These are phyloP conservation scores for Aureobasidium sp. DNA, from an alignment of 2,329 filamentous ascomycete species.

Conservation along the genomic window DNA sequence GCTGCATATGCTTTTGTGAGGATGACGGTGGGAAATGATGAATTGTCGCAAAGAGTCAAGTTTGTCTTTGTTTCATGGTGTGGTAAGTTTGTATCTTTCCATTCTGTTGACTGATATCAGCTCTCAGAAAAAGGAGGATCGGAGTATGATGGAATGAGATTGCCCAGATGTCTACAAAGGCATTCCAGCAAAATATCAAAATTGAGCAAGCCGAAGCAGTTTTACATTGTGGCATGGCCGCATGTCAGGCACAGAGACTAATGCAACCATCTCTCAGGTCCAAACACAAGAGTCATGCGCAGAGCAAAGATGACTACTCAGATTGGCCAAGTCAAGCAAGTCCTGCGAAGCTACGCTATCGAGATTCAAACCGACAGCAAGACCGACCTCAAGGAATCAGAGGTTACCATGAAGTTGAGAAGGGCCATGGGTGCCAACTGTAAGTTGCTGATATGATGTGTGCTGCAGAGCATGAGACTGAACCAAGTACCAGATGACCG, in stretches of 20 bases:
- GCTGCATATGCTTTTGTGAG: slow-evolving; percentile 12
- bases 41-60: slow-evolving; percentile 1
- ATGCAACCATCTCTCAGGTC: neutral
- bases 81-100: neutral
- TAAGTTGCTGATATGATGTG: neutral
- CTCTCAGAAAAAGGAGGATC: neutral
- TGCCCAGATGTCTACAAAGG: neutral
- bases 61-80: slow-evolving; percentile 13
- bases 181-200: neutral
- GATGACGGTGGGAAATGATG: slow-evolving; percentile 9
- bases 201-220: neutral
- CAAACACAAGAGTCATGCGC: slow-evolving; percentile 12
- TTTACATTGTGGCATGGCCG: too few relatives aligned
- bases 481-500: neutral
- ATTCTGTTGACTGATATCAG: neutral
- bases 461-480: neutral
- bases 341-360: slow-evolving; percentile 12
- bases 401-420: slow-evolving; percentile 13
- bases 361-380: slow-evolving; percentile 14
- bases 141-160: neutral
- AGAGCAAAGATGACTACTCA: slow-evolving; percentile 13
- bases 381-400: slow-evolving; percentile 5
- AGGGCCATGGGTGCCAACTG: slow-evolving; percentile 13
- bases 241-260: neutral
- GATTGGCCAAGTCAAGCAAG: slow-evolving; percentile 12